phyloP scores from a whole-genome alignment of 768 basidiomycete species.

The Imleria badia region DNA sequence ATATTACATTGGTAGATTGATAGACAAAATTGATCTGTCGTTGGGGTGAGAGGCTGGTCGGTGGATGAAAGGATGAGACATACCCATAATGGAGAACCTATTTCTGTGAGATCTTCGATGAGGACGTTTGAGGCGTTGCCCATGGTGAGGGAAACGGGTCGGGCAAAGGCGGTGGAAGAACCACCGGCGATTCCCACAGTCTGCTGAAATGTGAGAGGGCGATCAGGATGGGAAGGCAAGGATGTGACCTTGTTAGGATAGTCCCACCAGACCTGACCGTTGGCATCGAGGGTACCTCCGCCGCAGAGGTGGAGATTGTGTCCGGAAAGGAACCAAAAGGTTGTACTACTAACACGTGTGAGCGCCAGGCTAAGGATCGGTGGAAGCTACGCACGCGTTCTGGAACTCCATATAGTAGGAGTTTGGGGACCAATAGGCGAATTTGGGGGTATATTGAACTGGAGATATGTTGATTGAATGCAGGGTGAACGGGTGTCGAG shows the following conservation, averaged over 20 bases:
- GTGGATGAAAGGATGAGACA: slow-evolving; percentile 4
- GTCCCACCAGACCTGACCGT: slow-evolving; percentile 46
- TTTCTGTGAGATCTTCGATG: slow-evolving; percentile 39
- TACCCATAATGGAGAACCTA: slow-evolving; percentile 44
- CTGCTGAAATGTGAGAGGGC: slow-evolving; percentile 14
- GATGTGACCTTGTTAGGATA: slow-evolving; percentile 25
- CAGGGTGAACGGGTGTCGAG: neutral
- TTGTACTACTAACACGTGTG: slow-evolving; percentile 33
- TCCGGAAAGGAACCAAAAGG: slow-evolving; percentile 41
- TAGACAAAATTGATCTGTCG: slow-evolving; percentile 41
- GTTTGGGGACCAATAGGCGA: slow-evolving; percentile 41
- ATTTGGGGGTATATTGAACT: slow-evolving; percentile 41
- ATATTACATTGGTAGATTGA: slow-evolving; percentile 42
- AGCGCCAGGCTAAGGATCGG: neutral
- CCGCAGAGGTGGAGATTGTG: slow-evolving; percentile 40
- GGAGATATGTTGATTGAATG: neutral
- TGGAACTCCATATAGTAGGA: slow-evolving; percentile 43
- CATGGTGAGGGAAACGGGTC: slow-evolving; percentile 45
- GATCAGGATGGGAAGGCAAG: neutral
- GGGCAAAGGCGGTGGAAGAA: slow-evolving; percentile 41
- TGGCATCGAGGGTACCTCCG: slow-evolving; percentile 44
- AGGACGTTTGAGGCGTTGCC: slow-evolving; percentile 42
- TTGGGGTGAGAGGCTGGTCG: neutral
- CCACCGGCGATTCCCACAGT: slow-evolving; percentile 42
- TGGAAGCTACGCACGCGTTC: slow-evolving; percentile 35